Conservation (phyloP, 1,139 yeast species). For the Yarrowia galli region DNA sequence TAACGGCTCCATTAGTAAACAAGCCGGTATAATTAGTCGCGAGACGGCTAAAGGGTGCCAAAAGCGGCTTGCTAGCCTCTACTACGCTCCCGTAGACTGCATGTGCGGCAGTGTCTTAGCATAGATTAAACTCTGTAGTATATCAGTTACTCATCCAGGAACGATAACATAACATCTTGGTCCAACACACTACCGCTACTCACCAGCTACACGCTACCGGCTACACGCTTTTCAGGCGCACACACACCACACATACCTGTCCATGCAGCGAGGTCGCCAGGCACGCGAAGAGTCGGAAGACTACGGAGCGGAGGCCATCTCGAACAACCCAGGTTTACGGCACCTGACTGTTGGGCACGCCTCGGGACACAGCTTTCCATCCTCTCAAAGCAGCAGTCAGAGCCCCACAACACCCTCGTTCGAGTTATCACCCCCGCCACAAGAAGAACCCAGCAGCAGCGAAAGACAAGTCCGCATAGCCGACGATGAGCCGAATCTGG, state of each 20-base stretch:
- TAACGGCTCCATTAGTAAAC: not conserved
- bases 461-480: slow-evolving; percentile 34
- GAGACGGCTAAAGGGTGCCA: slow-evolving; percentile 7
- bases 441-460: not conserved
- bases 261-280: slow-evolving; percentile 32
- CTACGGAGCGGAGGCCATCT: slow-evolving; percentile 33
- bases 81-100: slow-evolving; percentile 10
- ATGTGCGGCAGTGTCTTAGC: slow-evolving; percentile 28
- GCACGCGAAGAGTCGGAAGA: slow-evolving; percentile 25
- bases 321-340: slow-evolving; percentile 32
- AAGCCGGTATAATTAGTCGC: not conserved
- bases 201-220: not conserved
- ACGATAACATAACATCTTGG: slow-evolving; percentile 7
- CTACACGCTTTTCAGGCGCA: not conserved
- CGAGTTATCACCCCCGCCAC: slow-evolving; percentile 30
- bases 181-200: not conserved
- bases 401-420: slow-evolving; percentile 20
- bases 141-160: slow-evolving; percentile 27
- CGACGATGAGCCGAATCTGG: slow-evolving; percentile 30
- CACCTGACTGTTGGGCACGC: slow-evolving; percentile 11
- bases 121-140: slow-evolving; percentile 23
- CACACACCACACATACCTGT: not conserved
- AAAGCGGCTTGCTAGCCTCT: not conserved
- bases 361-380: slow-evolving; percentile 2
- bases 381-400: slow-evolving; percentile 13